phyloP scores from a whole-genome alignment of 805 yeast genomes.

The Suhomyces kilbournensis region DNA sequence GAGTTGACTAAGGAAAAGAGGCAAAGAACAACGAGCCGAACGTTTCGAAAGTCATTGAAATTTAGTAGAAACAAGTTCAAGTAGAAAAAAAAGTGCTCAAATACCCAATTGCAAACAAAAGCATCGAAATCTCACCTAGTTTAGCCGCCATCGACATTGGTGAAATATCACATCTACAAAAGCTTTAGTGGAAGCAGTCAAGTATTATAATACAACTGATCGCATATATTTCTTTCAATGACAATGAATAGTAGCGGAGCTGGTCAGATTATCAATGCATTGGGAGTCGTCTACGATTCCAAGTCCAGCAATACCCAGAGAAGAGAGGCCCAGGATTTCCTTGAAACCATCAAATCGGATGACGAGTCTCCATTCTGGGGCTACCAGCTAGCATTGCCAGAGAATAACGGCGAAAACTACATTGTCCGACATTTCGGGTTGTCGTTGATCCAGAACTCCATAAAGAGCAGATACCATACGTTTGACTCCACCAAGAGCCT shows the following conservation, averaged over 20 bases:
- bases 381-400: constrained; percentile 70
- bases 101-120: not conserved
- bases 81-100: not conserved
- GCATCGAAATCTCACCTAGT: not conserved
- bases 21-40: not conserved
- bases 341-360: constrained; percentile 72
- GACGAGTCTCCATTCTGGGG: constrained; percentile 93
- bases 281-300: constrained; percentile 70
- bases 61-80: not conserved
- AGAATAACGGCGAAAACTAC: constrained; percentile 53
- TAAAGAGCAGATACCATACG: constrained; percentile 54
- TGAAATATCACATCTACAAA: not conserved
- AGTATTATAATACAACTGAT: too few species aligned
- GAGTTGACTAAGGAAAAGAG: not conserved
- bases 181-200: not conserved
- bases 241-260: constrained; percentile 67
- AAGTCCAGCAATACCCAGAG: constrained; percentile 56
- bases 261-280: constrained; percentile 71
- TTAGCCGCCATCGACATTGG: not conserved
- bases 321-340: constrained; percentile 55
- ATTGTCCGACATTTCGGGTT: constrained; percentile 90
- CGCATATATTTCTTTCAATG: not conserved
- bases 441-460: constrained; percentile 71
- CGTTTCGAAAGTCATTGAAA: not conserved
- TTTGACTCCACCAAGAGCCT: constrained; percentile 54